Conservation (phyloP, 345 rosid genomes). For the Chamaenerion angustifolium region DNA sequence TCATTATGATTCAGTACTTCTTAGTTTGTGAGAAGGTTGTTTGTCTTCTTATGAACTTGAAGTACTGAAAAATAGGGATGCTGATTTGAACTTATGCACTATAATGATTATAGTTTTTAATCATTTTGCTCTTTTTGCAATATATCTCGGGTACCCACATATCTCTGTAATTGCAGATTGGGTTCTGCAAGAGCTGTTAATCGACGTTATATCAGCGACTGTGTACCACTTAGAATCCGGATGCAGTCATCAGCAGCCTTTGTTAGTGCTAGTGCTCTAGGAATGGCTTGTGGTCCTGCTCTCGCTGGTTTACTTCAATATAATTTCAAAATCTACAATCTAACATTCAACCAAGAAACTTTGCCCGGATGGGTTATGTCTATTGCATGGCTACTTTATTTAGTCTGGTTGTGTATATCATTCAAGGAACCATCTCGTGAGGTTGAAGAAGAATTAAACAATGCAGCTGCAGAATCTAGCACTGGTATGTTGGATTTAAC, state of each 20-base stretch:
- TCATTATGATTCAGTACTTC: no score
- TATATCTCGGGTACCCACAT: no score
- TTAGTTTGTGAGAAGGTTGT: no score
- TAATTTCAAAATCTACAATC: constrained; percentile 62
- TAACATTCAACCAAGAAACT: constrained; percentile 69
- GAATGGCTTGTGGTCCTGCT: constrained; percentile 99
- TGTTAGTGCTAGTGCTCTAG: constrained; percentile 99
- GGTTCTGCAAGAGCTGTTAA: constrained; percentile 99
- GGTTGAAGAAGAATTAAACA: constrained; percentile 21
- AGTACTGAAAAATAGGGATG: no score
- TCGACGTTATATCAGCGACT: constrained; percentile 91
- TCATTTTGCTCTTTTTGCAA: no score
- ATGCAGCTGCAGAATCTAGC: constrained; percentile 20
- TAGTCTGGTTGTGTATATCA: constrained; percentile 70
- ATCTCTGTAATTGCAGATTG: constrained; percentile 40
- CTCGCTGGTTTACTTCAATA: constrained; percentile 88
- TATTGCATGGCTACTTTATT: constrained; percentile 75
- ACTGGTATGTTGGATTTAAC: constrained; percentile 14
- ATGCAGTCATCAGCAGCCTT: constrained; percentile 99
- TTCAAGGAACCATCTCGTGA: constrained; percentile 77
- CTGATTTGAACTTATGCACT: not conserved
- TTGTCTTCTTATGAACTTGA: no score
- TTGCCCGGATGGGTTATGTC: constrained; percentile 99
- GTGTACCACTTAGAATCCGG: constrained; percentile 77
- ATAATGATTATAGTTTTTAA: constrained; percentile 1